A percentile compares a stretch with the other conserved stretches of the same genome.
These are phyloP conservation scores for Fusarium proliferatum DNA, from an alignment of 2,329 filamentous ascomycete species.

Conservation along the genomic window DNA sequence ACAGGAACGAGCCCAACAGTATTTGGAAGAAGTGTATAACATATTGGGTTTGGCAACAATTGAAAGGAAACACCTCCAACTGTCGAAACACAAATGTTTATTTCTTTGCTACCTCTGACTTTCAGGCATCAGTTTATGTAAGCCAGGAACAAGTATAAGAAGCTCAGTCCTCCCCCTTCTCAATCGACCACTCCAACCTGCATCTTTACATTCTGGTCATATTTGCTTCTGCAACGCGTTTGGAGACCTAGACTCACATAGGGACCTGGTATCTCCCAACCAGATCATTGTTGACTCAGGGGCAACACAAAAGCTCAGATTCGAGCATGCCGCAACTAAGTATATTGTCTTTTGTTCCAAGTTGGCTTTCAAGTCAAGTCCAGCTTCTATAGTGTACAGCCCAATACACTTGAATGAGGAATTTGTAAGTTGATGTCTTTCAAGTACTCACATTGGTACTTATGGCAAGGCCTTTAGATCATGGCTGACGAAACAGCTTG, in stretches of 20 bases:
- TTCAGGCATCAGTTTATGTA: neutral
- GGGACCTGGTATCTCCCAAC: neutral
- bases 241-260: rapidly evolving
- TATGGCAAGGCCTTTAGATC: rapidly evolving
- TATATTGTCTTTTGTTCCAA: neutral
- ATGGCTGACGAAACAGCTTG: neutral
- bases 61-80: rapidly evolving
- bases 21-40: neutral
- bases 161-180: neutral
- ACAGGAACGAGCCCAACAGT: neutral
- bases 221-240: rapidly evolving
- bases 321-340: neutral
- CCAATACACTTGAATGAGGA: rapidly evolving
- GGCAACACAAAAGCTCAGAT: neutral
- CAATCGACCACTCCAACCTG: neutral
- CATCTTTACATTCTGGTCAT: neutral
- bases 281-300: neutral
- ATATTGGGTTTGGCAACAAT: rapidly evolving
- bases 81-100: rapidly evolving
- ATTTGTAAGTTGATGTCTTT: neutral
- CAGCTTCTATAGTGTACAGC: too few relatives aligned
- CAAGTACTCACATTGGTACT: too few relatives aligned
- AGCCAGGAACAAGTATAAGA: neutral
- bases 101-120: neutral
- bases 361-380: neutral